Conservation (phyloP, 495 filamentous ascomycete genomes). For the Xylaria castorea region DNA sequence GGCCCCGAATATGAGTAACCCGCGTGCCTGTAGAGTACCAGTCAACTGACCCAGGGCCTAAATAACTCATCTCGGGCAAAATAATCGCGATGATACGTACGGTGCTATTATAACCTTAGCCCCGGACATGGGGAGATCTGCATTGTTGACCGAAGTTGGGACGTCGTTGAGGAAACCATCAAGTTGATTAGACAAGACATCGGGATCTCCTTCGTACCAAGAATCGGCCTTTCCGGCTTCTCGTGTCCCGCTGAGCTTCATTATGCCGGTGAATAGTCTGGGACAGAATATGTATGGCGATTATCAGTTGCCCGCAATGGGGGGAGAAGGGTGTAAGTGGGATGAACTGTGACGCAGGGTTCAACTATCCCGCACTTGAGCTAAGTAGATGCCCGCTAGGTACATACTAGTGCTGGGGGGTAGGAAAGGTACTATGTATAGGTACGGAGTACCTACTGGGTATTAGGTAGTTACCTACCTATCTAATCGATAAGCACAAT, state of each 20-base stretch:
- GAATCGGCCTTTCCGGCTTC: slow-evolving; percentile 65
- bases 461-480: too few species aligned
- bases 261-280: slow-evolving; percentile 6
- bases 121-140: slow-evolving; percentile 70
- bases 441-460: too few species aligned
- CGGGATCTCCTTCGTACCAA: slow-evolving; percentile 78
- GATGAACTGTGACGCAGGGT: neutral
- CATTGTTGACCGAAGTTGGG: slow-evolving; percentile 64
- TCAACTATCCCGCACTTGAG: slow-evolving; percentile 21
- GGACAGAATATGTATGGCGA: neutral
- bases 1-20: slow-evolving; percentile 95
- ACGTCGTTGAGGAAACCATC: slow-evolving; percentile 81
- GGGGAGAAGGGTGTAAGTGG: neutral
- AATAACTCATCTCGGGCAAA: neutral
- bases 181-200: slow-evolving; percentile 71
- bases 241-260: slow-evolving; percentile 55
- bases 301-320: neutral
- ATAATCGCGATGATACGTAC: slow-evolving; percentile 68
- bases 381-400: neutral
- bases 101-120: slow-evolving; percentile 94
- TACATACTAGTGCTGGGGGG: neutral
- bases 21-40: slow-evolving; percentile 71
- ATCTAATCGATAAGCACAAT: too few species aligned
- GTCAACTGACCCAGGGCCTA: slow-evolving; percentile 15
- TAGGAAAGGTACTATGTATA: neutral